Conservation (phyloP, 306 rosid species). For the Albizia julibrissin region DNA sequence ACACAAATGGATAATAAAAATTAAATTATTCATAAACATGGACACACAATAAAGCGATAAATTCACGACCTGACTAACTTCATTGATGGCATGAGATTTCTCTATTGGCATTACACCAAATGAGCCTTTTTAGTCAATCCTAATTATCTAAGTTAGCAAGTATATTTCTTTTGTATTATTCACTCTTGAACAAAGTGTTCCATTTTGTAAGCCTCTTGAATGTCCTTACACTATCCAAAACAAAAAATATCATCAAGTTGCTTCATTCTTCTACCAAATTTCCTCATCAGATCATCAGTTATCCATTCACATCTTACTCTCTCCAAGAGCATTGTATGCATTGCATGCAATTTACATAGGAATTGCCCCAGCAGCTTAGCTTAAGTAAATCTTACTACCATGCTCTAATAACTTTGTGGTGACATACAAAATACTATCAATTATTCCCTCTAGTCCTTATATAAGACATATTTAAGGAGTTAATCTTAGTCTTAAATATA, state of each 20-base stretch:
- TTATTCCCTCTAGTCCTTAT: too few species aligned
- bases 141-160: not conserved
- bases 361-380: not conserved
- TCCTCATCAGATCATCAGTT: not conserved
- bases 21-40: too few species aligned
- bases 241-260: not conserved
- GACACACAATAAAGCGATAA: too few species aligned
- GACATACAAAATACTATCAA: not conserved
- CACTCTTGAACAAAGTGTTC: not conserved
- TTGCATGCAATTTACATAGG: not conserved
- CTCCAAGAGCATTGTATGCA: not conserved
- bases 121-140: not conserved
- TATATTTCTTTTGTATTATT: not conserved
- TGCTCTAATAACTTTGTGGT: not conserved
- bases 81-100: not conserved
- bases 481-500: too few species aligned
- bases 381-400: not conserved
- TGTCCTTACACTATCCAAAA: not conserved
- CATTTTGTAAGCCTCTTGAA: not conserved
- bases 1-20: too few species aligned
- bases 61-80: not conserved
- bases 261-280: not conserved
- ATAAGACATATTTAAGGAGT: too few species aligned
- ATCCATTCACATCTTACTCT: not conserved
- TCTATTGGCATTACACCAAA: not conserved